Evolutionary conservation across 352 stramenopile species (phyloP).

Genomic region (Phytophthora tubulina): DNA sequence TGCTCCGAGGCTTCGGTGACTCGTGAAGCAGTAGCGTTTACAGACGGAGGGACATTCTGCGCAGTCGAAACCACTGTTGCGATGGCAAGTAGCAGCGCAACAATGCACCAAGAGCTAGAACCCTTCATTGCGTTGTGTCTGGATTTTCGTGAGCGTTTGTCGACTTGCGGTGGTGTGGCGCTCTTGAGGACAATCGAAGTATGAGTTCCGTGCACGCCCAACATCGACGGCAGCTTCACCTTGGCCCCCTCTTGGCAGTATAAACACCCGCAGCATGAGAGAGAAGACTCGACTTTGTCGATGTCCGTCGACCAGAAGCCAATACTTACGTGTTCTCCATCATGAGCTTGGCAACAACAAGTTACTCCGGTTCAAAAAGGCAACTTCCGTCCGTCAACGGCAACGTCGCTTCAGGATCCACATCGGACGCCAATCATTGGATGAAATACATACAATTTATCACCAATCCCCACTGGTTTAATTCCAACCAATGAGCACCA

Average conservation of each 20-base stretch:
- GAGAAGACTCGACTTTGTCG: conserved; percentile 31
- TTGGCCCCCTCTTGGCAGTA: neutral
- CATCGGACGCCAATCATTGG: conserved; percentile 12
- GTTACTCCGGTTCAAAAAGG: conserved; percentile 26
- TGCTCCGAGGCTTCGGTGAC: conserved; percentile 43
- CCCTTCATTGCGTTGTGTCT: conserved; percentile 26
- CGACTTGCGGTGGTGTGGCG: conserved; percentile 1
- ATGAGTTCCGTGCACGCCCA: conserved; percentile 23
- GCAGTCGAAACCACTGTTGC: conserved; percentile 8
- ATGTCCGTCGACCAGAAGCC: conserved; percentile 22
- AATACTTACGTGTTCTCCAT: conserved; percentile 28
- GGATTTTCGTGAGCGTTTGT: neutral
- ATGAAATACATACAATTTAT: conserved; percentile 11
- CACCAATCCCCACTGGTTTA: neutral
- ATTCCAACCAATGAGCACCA: conserved; percentile 39
- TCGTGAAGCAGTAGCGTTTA: neutral
- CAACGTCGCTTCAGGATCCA: conserved; percentile 15
- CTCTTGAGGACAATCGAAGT: conserved; percentile 33
- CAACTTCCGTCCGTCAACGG: conserved; percentile 14
- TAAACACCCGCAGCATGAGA: conserved; percentile 23
- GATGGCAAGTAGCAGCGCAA: conserved; percentile 13
- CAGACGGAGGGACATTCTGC: conserved; percentile 26
- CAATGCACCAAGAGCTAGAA: conserved; percentile 8
- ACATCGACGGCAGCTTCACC: neutral
- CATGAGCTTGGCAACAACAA: conserved; percentile 5